Evolutionary conservation across 805 yeast genomes (phyloP), one percentile per base, ranked within the genome.

Genomic region (Wickerhamiella azyma): DNA sequence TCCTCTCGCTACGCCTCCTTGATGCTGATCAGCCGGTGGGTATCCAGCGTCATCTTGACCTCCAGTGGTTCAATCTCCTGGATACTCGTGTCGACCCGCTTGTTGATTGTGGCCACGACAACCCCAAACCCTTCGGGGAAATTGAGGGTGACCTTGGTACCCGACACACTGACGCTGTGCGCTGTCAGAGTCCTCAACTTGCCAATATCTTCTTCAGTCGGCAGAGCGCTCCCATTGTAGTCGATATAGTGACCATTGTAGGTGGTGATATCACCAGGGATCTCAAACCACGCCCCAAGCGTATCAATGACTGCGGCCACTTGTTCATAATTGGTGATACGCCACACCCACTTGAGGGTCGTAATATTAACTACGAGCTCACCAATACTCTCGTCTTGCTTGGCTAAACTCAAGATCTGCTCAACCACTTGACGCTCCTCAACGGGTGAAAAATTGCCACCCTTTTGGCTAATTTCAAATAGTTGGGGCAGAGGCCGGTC

Each of bases 371-470:
- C 32, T 30, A 24, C 39, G 13, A 48, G 45, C 13, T 5, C 24
- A 7, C 24, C 10, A 16, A 16, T 32, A 18, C 5, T 8, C 17
- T 3, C 5, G 14, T n/a, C 17, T 9, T n/a, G 17, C 36, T n/a
- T 32, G 8, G 36, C 21, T 8, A 13, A 28, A 18, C 13, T 18
- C 2, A 55, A 35, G 3, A 53, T 41, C 24, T 18, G 16, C 17
- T 47, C 47, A 2, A 55, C 36, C 3, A 55, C 48, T 26, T 38
- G n/a, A 2, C 57, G 52, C 52, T 54, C 55, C 6, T 17, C 41
- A 5, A 9, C n/a, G 2, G 52, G 54, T 11, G 49, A 42, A 5
- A 52, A 42, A 5, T 26, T n/a, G 17, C 28, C 35, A 17, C 39
- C 30, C 9, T 39, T 37, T 3, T 38, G 41, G 9, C 35, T 26